These are phyloP conservation scores for Saccharomycopsis hybrid DNA, from an alignment of 1,139 yeast genomes.

Conservation along the genomic window DNA sequence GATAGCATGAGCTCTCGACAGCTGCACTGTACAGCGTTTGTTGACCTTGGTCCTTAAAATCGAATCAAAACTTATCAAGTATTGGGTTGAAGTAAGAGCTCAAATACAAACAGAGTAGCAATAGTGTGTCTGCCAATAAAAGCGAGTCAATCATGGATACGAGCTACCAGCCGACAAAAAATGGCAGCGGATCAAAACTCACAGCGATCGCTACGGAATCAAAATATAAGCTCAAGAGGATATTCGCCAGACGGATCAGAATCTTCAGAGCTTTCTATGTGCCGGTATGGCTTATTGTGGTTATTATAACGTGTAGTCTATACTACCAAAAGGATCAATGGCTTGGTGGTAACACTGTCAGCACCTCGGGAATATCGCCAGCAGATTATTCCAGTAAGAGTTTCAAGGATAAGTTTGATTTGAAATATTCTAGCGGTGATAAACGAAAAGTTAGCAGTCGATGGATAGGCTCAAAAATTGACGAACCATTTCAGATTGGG, in stretches of 20 bases:
- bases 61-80: too few relatives aligned
- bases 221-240: constrained; percentile 1
- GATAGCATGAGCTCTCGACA: too few relatives aligned
- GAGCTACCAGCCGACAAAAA: too few relatives aligned
- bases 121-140: too few relatives aligned
- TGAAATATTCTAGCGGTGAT: constrained; percentile 12
- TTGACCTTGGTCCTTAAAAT: too few relatives aligned
- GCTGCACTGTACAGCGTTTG: too few relatives aligned
- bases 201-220: neutral
- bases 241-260: neutral
- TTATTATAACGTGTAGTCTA: neutral
- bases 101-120: too few relatives aligned
- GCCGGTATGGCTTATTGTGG: constrained; percentile 4
- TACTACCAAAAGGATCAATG: neutral
- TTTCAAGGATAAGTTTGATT: constrained; percentile 19
- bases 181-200: too few relatives aligned
- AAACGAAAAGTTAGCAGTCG: constrained; percentile 13
- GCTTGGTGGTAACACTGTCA: neutral
- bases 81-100: too few relatives aligned
- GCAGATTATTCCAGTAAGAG: constrained; percentile 10
- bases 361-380: neutral
- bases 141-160: too few relatives aligned
- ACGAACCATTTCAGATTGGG: constrained; percentile 21
- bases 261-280: neutral
- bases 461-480: constrained; percentile 19